Conservation (phyloP, 306 rosid genomes). For the Trifolium repens region DNA sequence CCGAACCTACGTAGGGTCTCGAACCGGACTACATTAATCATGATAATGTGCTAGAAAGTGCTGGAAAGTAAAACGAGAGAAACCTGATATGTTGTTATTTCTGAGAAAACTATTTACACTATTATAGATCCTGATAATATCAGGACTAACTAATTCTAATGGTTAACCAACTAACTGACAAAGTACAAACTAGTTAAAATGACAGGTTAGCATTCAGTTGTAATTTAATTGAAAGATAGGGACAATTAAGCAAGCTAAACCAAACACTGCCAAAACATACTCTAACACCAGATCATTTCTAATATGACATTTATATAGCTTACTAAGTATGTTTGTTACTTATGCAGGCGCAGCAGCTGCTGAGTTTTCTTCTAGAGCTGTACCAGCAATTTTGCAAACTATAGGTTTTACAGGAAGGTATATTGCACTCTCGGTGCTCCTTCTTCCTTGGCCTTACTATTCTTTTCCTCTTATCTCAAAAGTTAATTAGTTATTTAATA, state of each 20-base stretch:
- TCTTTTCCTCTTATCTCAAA: slow-evolving; percentile 19
- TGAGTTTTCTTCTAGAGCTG: slow-evolving; percentile 78
- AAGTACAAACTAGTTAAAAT: neutral
- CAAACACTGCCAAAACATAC: neutral
- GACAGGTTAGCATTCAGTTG: neutral
- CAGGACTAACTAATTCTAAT: neutral
- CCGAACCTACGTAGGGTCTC: too few relatives aligned
- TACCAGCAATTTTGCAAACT: slow-evolving; percentile 75
- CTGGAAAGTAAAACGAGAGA: neutral
- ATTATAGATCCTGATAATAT: too few relatives aligned
- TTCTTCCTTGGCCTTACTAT: neutral
- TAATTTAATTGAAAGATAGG: neutral
- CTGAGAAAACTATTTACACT: neutral
- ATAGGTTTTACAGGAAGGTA: slow-evolving; percentile 58
- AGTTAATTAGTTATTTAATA: slow-evolving; percentile 26
- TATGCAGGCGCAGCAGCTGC: slow-evolving; percentile 93
- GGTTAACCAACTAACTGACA: neutral
- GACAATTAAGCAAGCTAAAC: neutral
- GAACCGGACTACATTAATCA: too few relatives aligned
- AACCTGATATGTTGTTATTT: neutral
- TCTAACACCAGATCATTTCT: slow-evolving; percentile 4
- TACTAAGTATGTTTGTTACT: slow-evolving; percentile 27
- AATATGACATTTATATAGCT: slow-evolving; percentile 8
- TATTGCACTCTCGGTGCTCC: slow-evolving; percentile 28
- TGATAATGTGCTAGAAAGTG: neutral